Conservation (phyloP, 352 stramenopile species). For the Bremia lactucae region DNA sequence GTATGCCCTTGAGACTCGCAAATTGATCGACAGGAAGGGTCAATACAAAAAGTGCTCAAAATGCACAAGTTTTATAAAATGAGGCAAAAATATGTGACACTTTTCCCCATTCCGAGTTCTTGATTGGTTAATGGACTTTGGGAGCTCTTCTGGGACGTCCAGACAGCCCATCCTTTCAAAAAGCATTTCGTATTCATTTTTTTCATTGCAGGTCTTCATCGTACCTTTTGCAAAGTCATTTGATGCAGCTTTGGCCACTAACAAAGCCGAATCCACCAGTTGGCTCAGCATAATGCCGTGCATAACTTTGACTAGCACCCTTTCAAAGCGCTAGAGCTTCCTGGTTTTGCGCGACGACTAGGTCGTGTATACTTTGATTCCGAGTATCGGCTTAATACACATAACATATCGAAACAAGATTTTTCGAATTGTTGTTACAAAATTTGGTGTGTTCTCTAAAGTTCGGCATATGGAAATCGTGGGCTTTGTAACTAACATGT, state of each 20-base stretch:
- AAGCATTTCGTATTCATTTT: constrained; percentile 2
- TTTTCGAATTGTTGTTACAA: too few species aligned
- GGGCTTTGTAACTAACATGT: too few species aligned
- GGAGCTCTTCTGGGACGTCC: too few species aligned
- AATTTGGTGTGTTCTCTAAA: too few species aligned
- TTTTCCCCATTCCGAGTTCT: constrained; percentile 67
- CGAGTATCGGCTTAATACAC: too few species aligned
- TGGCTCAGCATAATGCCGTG: constrained; percentile 85
- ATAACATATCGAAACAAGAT: too few species aligned
- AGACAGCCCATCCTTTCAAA: constrained; percentile 73
- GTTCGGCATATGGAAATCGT: too few species aligned
- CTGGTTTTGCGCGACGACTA: too few species aligned
- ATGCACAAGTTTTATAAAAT: constrained; percentile 87
- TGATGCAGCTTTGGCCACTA: constrained; percentile 64
- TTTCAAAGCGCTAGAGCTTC: constrained; percentile 93
- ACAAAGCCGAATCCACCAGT: constrained; percentile 85
- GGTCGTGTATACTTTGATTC: too few species aligned
- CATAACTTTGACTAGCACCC: constrained; percentile 90
- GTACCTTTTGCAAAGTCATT: constrained; percentile 60
- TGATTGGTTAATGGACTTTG: too few species aligned
- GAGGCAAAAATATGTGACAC: constrained; percentile 82
- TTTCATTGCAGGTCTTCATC: neutral
- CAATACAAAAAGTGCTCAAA: neutral
- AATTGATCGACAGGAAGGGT: too few species aligned
- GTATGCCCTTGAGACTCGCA: too few species aligned